Evolutionary conservation across 306 rosid genomes (phyloP).

Genomic region (Fagus sylvatica): DNA sequence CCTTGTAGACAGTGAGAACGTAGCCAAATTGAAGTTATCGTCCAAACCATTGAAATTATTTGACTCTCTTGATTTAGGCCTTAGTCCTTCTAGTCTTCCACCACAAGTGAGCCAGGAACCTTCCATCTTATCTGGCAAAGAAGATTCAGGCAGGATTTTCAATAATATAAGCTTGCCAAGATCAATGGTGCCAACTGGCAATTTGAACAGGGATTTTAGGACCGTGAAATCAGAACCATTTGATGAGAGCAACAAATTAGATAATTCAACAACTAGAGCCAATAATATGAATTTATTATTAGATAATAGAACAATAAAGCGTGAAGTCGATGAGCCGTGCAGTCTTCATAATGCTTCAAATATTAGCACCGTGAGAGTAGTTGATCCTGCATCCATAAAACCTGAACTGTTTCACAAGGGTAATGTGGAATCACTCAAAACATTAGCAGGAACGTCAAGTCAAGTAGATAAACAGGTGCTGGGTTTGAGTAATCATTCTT

Average conservation of each 20-base stretch:
- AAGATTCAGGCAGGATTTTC: constrained; percentile 32
- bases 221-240: constrained; percentile 72
- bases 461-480: constrained; percentile 32
- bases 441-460: constrained; percentile 33
- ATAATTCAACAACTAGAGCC: constrained; percentile 31
- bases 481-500: constrained; percentile 32
- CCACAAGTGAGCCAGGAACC: constrained; percentile 22
- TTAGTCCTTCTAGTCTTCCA: constrained; percentile 36
- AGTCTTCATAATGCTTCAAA: constrained; percentile 31
- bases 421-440: constrained; percentile 32
- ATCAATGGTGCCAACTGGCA: constrained; percentile 26
- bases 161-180: constrained; percentile 28
- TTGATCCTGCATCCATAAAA: constrained; percentile 46
- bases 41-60: constrained; percentile 18
- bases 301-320: constrained; percentile 39
- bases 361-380: constrained; percentile 28
- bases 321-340: constrained; percentile 38
- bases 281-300: constrained; percentile 25
- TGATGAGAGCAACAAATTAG: constrained; percentile 53
- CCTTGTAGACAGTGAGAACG: constrained; percentile 19
- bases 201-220: constrained; percentile 37
- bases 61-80: constrained; percentile 38
- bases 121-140: constrained; percentile 41
- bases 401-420: constrained; percentile 43
- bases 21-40: constrained; percentile 18